These are phyloP conservation scores for Pseudocercospora musae DNA, from an alignment of 2,329 filamentous ascomycete species.

Conservation along the genomic window DNA sequence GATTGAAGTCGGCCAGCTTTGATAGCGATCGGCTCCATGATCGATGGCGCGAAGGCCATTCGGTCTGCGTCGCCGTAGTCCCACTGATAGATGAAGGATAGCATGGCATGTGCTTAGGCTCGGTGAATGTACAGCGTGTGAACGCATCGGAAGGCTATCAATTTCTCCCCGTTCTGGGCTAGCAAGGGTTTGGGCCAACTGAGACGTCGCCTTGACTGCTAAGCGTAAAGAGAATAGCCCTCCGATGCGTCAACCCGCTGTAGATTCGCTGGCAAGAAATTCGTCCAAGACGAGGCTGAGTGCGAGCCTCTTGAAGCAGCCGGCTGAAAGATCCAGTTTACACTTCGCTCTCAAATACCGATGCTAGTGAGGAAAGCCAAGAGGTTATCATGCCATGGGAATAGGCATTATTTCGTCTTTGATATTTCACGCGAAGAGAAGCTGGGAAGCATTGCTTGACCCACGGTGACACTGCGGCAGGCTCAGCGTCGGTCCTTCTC, in stretches of 20 bases:
- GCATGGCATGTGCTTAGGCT: constrained; percentile 13
- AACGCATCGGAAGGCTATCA: too few species aligned
- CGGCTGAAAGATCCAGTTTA: not conserved
- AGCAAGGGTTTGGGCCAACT: too few species aligned
- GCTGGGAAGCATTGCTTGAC: not conserved
- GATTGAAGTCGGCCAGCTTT: too few species aligned
- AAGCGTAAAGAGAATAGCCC: too few species aligned
- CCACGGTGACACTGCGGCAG: not conserved
- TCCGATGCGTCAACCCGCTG: too few species aligned
- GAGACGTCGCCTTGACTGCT: too few species aligned
- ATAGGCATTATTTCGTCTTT: not conserved
- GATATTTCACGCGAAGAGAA: not conserved
- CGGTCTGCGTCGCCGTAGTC: not conserved
- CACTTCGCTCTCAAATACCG: not conserved
- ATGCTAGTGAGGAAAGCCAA: not conserved
- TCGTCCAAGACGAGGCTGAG: not conserved
- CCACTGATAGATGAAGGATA: constrained; percentile 14
- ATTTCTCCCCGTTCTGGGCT: too few species aligned
- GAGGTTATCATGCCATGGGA: not conserved
- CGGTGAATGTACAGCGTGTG: not conserved
- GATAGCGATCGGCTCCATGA: too few species aligned
- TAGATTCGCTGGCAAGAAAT: not conserved
- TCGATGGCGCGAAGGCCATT: too few species aligned
- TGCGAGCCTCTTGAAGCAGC: not conserved
- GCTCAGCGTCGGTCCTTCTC: not conserved